Evolutionary conservation across 257 asterid species (phyloP).

Genomic region (Galeopsis tetrahit): DNA sequence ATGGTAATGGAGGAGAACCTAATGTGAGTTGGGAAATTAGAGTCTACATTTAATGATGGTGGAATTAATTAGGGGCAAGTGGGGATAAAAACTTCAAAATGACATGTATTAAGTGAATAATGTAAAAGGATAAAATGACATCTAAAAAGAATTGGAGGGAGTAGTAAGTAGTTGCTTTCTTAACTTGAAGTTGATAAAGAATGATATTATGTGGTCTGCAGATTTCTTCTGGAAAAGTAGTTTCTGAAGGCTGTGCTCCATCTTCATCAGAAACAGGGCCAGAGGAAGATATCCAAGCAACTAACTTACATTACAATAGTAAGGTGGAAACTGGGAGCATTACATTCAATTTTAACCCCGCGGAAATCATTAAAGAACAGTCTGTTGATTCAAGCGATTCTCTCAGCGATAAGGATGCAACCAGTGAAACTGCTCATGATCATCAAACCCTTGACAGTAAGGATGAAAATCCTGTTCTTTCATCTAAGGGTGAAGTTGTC

Average conservation of each 20-base stretch:
- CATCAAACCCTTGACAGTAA: not conserved
- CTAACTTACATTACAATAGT: conserved; percentile 41
- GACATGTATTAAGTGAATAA: too few species aligned
- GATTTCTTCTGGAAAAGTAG: conserved; percentile 42
- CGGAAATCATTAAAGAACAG: conserved; percentile 31
- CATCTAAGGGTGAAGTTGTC: not conserved
- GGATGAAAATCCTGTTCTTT: conserved; percentile 7
- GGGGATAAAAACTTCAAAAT: too few species aligned
- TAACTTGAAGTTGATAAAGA: conserved; percentile 23
- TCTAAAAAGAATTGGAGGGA: too few species aligned
- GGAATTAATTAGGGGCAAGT: too few species aligned
- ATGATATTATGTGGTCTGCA: conserved; percentile 35
- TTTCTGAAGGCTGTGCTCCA: conserved; percentile 34
- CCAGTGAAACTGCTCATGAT: conserved; percentile 1
- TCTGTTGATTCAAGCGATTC: conserved; percentile 21
- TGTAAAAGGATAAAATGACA: too few species aligned
- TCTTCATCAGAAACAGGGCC: conserved; percentile 40
- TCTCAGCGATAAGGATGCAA: conserved; percentile 10
- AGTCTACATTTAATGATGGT: too few species aligned
- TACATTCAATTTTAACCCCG: conserved; percentile 56
- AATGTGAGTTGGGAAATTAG: too few species aligned
- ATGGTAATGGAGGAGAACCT: too few species aligned
- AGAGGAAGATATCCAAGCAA: conserved; percentile 42
- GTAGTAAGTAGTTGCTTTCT: not conserved
- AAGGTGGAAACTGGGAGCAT: conserved; percentile 51